Evolutionary conservation across 345 rosid species (phyloP).

Genomic region (Lepidium didymum): DNA sequence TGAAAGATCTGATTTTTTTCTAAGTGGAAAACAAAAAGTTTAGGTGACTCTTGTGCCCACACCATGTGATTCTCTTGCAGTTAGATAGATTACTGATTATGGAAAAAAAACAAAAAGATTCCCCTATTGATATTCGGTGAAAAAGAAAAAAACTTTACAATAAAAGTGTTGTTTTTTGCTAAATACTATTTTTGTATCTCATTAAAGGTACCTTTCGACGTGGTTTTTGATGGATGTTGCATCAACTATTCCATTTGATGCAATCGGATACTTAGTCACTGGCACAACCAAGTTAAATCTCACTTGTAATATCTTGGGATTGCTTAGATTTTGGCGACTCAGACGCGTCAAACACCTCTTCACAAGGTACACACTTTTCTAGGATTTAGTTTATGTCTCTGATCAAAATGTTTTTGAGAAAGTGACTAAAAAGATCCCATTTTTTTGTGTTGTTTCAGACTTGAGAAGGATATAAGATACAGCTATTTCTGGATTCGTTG

Average conservation of each 20-base stretch:
- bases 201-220: constrained; percentile 62
- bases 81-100: constrained; percentile 18
- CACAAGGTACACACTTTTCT: constrained; percentile 45
- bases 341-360: constrained; percentile 72
- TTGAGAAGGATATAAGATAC: constrained; percentile 89
- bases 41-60: constrained; percentile 27
- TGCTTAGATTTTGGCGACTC: constrained; percentile 84
- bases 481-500: constrained; percentile 80
- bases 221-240: constrained; percentile 97
- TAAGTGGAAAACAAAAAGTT: constrained; percentile 18
- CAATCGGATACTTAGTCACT: constrained; percentile 52
- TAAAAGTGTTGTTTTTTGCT: neutral
- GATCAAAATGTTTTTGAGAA: neutral
- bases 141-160: neutral
- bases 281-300: constrained; percentile 41
- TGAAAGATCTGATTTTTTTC: neutral
- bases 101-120: constrained; percentile 27
- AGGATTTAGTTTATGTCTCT: neutral
- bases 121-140: constrained; percentile 10
- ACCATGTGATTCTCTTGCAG: constrained; percentile 23
- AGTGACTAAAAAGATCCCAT: neutral
- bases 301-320: constrained; percentile 52
- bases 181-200: constrained; percentile 5
- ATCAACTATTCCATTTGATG: constrained; percentile 77
- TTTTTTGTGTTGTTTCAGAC: constrained; percentile 33